Evolutionary conservation across 2,329 filamentous ascomycete genomes (phyloP).

Genomic region (Stagonosporopsis chrysanthemi): DNA sequence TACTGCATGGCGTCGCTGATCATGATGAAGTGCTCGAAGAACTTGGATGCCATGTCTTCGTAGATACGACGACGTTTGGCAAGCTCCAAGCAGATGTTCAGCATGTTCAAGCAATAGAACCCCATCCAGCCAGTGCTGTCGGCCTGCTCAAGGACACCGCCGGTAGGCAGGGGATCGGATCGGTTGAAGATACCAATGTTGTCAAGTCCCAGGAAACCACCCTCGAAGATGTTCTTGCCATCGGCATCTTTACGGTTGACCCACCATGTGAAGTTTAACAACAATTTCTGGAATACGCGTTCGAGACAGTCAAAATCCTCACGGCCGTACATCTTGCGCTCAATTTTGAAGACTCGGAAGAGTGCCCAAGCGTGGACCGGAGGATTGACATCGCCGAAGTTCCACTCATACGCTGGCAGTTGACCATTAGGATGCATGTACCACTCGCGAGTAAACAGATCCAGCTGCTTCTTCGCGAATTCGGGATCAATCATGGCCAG

Average conservation of each 20-base stretch:
- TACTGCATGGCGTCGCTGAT: constrained; percentile 95
- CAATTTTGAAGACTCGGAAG: constrained; percentile 97
- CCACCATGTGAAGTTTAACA: constrained; percentile 99
- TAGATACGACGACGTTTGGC: constrained; percentile 95
- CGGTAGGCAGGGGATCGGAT: constrained; percentile 91
- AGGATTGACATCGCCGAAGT: constrained; percentile 96
- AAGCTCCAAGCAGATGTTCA: constrained; percentile 94
- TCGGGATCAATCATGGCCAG: constrained; percentile 97
- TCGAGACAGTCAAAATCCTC: constrained; percentile 96
- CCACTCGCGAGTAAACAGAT: constrained; percentile 96
- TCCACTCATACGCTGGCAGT: constrained; percentile 93
- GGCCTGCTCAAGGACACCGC: constrained; percentile 91
- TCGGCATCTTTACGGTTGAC: constrained; percentile 95
- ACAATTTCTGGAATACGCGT: constrained; percentile 92
- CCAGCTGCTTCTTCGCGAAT: constrained; percentile 97
- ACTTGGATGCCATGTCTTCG: constrained; percentile 96
- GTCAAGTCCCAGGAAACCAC: constrained; percentile 92
- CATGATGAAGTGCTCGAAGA: constrained; percentile 98
- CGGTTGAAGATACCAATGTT: constrained; percentile 98
- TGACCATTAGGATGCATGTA: constrained; percentile 99
- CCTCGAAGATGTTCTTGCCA: constrained; percentile 97
- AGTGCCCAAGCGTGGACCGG: constrained; percentile 96
- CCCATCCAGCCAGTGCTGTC: constrained; percentile 99
- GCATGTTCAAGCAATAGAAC: constrained; percentile 95
- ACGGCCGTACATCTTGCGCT: constrained; percentile 94